Evolutionary conservation across 352 stramenopile species (phyloP), one percentile per base, ranked within the genome.

Genomic region (Globisporangium takayamanum): DNA sequence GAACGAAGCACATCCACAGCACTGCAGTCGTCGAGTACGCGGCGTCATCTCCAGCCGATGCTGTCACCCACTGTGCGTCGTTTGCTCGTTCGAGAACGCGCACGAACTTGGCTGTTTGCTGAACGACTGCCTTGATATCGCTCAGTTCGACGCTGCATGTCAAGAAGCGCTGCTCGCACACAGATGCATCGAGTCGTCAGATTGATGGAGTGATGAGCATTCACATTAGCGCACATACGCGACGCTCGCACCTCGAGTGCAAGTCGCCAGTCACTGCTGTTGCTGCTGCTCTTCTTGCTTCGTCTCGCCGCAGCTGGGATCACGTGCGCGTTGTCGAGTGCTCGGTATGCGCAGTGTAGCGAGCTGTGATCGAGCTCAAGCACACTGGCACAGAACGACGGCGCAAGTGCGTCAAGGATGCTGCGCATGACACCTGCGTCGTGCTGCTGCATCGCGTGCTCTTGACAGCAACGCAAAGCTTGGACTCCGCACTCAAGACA

Each of bases 31-130:
- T 45, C 39, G 11, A 45, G 39, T 16, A 45, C 11, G 12, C 39
- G 39, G 18, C 16, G 39, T 16, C 39, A 45, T 45, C 39, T 7
- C 39, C 16, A 12, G 11, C 22, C 22, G 22, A 0, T n/a, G 39
- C 2, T 45, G 39, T 12, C 0, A 5, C 11, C 39, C 39, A 45
- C 12, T 45, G 8, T 1, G 39, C 18, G 39, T 45, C 39, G 39
- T 15, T 45, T 15, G 39, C 39, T 15, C 39, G 39, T 6, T 45
- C 39, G 39, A 45, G 39, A 6, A 15, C 39, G 16, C 39, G 14
- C 39, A 45, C 12, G 4, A 45, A 5, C 39, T 45, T 88, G 30
- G n/a, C 4, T 15, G 33, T 2, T 26, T 62, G 11, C 30, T 54
- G 12, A 16, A 52, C 42, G 5, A 53, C 14, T 45, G 53, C 22